These are phyloP conservation scores for Petunia hybrid DNA, from an alignment of 305 asterid genomes.

Conservation along the genomic window DNA sequence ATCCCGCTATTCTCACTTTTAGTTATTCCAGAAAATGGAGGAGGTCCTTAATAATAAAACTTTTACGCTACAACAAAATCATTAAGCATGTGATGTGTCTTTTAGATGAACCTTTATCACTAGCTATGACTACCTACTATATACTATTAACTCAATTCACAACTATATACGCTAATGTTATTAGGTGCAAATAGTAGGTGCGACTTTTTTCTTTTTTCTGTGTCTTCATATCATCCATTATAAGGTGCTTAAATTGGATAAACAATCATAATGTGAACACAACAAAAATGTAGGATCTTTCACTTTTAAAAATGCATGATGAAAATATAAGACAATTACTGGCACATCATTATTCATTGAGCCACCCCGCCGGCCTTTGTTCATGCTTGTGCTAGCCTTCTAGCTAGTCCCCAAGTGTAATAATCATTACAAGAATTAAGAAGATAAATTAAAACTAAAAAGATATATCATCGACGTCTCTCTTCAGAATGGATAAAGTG, in stretches of 20 bases:
- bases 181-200: too few species aligned
- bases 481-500: conserved; percentile 23
- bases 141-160: too few species aligned
- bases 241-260: neutral
- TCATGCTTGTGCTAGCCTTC: neutral
- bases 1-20: too few species aligned
- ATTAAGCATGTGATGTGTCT: too few species aligned
- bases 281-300: conserved; percentile 6
- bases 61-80: too few species aligned
- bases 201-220: too few species aligned
- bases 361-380: conserved; percentile 13
- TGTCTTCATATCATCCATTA: too few species aligned
- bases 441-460: neutral
- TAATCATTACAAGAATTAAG: conserved; percentile 4
- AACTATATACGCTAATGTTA: too few species aligned
- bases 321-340: conserved; percentile 20
- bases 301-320: neutral
- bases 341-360: conserved; percentile 20
- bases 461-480: neutral
- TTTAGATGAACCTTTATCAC: too few species aligned
- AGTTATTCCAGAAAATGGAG: too few species aligned
- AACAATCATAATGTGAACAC: neutral
- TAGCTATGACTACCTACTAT: too few species aligned
- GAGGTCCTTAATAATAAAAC: too few species aligned
- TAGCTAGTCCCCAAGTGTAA: conserved; percentile 6